Evolutionary conservation across 768 basidiomycete species (phyloP).

Genomic region (Rhodotorula taiwanensis): DNA sequence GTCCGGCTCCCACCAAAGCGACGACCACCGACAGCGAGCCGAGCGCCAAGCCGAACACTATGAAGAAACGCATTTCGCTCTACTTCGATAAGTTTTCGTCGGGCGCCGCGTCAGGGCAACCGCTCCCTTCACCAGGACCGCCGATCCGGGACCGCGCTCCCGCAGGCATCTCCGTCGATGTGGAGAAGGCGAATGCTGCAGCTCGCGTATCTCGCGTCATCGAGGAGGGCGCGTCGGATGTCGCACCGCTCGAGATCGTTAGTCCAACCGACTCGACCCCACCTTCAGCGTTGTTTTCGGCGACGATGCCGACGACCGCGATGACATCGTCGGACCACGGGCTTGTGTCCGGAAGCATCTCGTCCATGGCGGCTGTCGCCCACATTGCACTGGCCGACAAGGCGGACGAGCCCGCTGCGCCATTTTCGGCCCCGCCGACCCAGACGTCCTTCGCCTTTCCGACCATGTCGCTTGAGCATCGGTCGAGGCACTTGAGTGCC

Average conservation of each 20-base stretch:
- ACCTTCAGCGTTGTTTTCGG: background rate
- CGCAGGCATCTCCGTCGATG: background rate
- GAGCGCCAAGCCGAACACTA: background rate
- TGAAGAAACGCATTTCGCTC: constrained; percentile 23
- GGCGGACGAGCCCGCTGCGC: background rate
- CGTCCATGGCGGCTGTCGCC: background rate
- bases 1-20: background rate
- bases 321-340: background rate
- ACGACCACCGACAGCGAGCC: background rate
- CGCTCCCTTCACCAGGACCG: constrained; percentile 9
- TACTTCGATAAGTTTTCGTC: background rate
- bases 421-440: background rate
- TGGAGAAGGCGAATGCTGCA: constrained; percentile 4
- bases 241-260: background rate
- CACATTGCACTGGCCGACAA: background rate
- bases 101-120: constrained; percentile 1
- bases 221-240: background rate
- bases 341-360: too few relatives aligned
- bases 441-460: constrained; percentile 2
- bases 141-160: background rate
- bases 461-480: background rate
- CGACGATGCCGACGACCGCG: background rate
- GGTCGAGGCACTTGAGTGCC: background rate
- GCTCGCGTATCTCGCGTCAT: background rate
- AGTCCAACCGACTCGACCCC: background rate